phyloP scores from a whole-genome alignment of 228 moss, liverwort and hornwort genomes.

The Sphagnum magellanicum region DNA sequence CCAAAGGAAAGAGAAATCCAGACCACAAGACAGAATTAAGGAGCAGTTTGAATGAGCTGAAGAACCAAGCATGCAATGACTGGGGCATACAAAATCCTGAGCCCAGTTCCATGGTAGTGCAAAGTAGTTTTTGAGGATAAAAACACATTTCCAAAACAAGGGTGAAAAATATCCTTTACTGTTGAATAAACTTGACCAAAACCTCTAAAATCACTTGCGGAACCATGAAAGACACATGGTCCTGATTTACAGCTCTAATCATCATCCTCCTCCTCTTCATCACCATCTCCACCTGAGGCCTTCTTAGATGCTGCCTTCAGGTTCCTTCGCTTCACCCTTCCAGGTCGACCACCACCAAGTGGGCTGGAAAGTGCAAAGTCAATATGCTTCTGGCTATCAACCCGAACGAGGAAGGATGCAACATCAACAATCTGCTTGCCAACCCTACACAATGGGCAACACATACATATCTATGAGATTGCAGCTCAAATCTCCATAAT shows the following conservation, averaged over 20 bases:
- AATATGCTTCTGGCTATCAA: slow-evolving; percentile 82
- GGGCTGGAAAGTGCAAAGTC: slow-evolving; percentile 85
- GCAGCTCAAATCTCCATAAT: background rate
- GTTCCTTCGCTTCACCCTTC: slow-evolving; percentile 89
- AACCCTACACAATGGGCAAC: slow-evolving; percentile 35
- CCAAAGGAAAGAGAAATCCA: too few relatives aligned
- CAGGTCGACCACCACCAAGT: slow-evolving; percentile 77
- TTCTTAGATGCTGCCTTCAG: slow-evolving; percentile 89
- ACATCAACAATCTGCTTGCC: slow-evolving; percentile 81
- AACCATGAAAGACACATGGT: too few relatives aligned
- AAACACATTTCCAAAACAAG: too few relatives aligned
- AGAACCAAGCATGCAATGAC: too few relatives aligned
- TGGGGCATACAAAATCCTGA: too few relatives aligned
- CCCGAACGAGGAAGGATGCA: slow-evolving; percentile 64
- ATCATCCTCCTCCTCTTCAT: slow-evolving; percentile 91
- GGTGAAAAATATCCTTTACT: too few relatives aligned
- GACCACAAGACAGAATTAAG: too few relatives aligned
- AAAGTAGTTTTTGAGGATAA: too few relatives aligned
- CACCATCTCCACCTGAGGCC: slow-evolving; percentile 82
- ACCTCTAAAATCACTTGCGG: too few relatives aligned
- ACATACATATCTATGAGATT: background rate
- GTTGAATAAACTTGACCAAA: too few relatives aligned
- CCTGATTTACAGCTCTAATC: slow-evolving; percentile 24
- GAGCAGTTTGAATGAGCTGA: too few relatives aligned
- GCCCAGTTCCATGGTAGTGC: too few relatives aligned